Percentiles rank a stretch among this genome's conserved stretches.
Evolutionary conservation across 2,329 filamentous ascomycete species (phyloP).

Genomic region (Calonectria leucothoes): DNA sequence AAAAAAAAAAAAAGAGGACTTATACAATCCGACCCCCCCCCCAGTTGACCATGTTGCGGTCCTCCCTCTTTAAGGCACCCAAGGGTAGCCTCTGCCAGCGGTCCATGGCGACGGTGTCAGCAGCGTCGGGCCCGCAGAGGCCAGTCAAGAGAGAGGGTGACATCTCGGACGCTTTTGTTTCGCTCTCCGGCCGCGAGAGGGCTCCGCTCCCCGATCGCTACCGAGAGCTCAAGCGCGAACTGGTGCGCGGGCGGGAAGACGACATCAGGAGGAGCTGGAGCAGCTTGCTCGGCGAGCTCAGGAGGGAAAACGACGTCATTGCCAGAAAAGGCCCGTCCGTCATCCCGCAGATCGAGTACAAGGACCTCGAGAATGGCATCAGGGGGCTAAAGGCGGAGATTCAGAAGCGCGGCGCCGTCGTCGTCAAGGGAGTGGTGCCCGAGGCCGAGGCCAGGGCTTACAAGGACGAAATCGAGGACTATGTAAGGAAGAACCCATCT

Average conservation of each 20-base stretch:
- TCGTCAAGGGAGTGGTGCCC: constrained; percentile 75
- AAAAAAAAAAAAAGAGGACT: not conserved
- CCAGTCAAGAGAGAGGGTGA: constrained; percentile 66
- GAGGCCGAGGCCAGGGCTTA: constrained; percentile 71
- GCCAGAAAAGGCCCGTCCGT: constrained; percentile 57
- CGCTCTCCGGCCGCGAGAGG: constrained; percentile 61
- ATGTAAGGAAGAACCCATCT: constrained; percentile 71
- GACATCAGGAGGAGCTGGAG: constrained; percentile 61
- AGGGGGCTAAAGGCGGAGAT: constrained; percentile 59
- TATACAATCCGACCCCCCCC: too few species aligned
- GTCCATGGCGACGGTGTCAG: constrained; percentile 27
- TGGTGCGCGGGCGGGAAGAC: constrained; percentile 62
- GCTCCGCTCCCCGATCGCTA: constrained; percentile 66
- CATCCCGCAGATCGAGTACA: constrained; percentile 65
- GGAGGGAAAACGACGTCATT: constrained; percentile 60
- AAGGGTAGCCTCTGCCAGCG: constrained; percentile 29
- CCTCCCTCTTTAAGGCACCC: constrained; percentile 27
- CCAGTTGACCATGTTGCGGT: constrained; percentile 37
- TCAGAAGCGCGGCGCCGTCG: constrained; percentile 69
- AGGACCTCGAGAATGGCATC: constrained; percentile 54
- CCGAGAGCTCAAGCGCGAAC: constrained; percentile 64
- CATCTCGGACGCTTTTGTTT: constrained; percentile 72
- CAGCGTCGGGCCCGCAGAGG: constrained; percentile 24
- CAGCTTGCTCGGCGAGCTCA: constrained; percentile 57
- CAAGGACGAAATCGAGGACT: constrained; percentile 74